Conservation (phyloP, 225 moss, liverwort and hornwort genomes). For the Asterella californica region DNA sequence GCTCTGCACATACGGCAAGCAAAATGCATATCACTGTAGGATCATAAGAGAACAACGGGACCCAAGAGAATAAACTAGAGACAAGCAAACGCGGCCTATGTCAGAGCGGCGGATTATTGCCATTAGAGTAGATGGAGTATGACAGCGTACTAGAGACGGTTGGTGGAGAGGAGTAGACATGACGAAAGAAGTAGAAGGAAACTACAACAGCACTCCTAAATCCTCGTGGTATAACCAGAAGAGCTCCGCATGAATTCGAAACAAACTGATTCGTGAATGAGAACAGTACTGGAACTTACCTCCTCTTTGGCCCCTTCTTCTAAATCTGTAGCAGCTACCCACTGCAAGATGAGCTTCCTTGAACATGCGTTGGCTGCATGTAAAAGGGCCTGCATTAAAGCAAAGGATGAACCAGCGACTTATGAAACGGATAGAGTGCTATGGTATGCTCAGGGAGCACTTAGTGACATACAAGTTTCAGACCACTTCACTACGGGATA, state of each 20-base stretch:
- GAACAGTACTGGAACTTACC: constrained; percentile 29
- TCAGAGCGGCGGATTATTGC: background rate
- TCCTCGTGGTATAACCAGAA: no score
- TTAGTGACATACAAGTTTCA: no score
- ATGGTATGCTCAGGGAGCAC: no score
- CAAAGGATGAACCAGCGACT: background rate
- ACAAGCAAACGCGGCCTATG: background rate
- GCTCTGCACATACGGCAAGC: constrained; percentile 41
- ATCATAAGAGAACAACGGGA: background rate
- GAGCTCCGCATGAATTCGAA: no score
- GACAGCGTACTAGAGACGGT: no score
- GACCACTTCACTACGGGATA: background rate
- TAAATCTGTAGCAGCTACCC: constrained; percentile 86
- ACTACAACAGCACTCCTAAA: no score
- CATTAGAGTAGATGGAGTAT: background rate
- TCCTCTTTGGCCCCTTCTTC: constrained; percentile 64
- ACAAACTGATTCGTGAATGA: background rate
- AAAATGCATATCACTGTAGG: background rate
- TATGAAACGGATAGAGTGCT: no score
- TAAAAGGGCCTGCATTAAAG: constrained; percentile 60
- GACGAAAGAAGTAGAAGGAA: no score
- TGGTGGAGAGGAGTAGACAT: no score
- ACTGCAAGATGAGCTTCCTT: constrained; percentile 79
- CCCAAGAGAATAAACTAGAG: no score
- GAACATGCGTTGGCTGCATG: constrained; percentile 87